A percentile compares a stretch with the other conserved stretches of the same genome.
These are phyloP conservation scores for Diaporthe citri DNA, from an alignment of 2,329 filamentous ascomycete genomes.

Conservation along the genomic window DNA sequence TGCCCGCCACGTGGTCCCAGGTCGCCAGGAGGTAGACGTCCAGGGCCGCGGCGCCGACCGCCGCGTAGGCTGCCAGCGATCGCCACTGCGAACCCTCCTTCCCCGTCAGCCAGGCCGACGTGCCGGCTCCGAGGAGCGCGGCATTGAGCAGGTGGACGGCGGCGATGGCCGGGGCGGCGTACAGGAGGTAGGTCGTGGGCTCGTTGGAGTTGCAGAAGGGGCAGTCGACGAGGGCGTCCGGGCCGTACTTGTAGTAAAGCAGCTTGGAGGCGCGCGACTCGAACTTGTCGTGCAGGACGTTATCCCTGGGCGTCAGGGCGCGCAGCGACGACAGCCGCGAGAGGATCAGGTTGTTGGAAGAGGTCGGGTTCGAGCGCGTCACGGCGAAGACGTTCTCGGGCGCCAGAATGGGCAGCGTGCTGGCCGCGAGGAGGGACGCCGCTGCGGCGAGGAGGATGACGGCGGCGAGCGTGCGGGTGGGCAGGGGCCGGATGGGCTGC, in stretches of 20 bases:
- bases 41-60: constrained; percentile 66
- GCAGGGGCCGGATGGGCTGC: constrained; percentile 67
- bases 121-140: constrained; percentile 77
- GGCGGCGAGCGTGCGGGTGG: constrained; percentile 70
- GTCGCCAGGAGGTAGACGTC: constrained; percentile 76
- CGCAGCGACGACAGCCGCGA: constrained; percentile 75
- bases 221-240: constrained; percentile 78
- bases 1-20: constrained; percentile 73
- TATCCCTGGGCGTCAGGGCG: constrained; percentile 71
- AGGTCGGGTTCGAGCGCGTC: constrained; percentile 86
- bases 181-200: constrained; percentile 79
- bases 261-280: constrained; percentile 78
- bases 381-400: constrained; percentile 85
- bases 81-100: constrained; percentile 77
- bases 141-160: constrained; percentile 87
- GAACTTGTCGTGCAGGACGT: constrained; percentile 75
- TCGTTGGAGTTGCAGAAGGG: constrained; percentile 85
- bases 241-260: constrained; percentile 87
- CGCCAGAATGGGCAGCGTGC: constrained; percentile 75
- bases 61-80: constrained; percentile 74
- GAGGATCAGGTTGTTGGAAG: constrained; percentile 87
- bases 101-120: constrained; percentile 76
- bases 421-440: constrained; percentile 68
- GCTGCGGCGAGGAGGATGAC: constrained; percentile 64
- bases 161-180: constrained; percentile 80